phyloP scores from a whole-genome alignment of 805 yeast species.

The Soucietia sequanensis region DNA sequence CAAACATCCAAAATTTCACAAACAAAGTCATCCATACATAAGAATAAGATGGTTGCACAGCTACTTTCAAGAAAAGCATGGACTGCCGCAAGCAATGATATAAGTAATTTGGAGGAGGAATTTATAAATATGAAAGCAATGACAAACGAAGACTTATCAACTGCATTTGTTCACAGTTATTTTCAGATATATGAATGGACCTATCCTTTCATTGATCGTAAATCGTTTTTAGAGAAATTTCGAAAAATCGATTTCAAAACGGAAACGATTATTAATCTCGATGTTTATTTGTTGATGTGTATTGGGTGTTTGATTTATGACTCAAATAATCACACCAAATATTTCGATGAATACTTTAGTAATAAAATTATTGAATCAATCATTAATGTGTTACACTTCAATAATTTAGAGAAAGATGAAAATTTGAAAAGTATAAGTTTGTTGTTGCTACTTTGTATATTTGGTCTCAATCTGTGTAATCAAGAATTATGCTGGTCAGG shows the following conservation, averaged over 20 bases:
- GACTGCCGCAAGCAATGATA: neutral
- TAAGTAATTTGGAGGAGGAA: constrained; percentile 25
- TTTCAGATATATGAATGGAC: constrained; percentile 35
- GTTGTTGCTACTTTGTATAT: constrained; percentile 31
- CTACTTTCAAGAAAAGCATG: constrained; percentile 1
- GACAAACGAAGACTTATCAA: constrained; percentile 25
- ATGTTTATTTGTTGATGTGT: constrained; percentile 36
- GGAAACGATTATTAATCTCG: constrained; percentile 38
- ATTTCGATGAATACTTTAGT: constrained; percentile 29
- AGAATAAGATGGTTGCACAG: neutral
- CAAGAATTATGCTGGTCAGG: constrained; percentile 31
- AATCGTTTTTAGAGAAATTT: constrained; percentile 18
- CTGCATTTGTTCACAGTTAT: constrained; percentile 30
- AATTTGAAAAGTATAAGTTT: constrained; percentile 27
- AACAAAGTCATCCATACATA: neutral
- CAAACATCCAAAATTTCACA: neutral
- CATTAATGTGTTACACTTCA: constrained; percentile 32
- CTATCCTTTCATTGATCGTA: constrained; percentile 34
- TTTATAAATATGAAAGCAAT: constrained; percentile 35
- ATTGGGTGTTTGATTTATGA: constrained; percentile 40
- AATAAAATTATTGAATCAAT: constrained; percentile 30
- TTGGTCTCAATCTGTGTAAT: constrained; percentile 27
- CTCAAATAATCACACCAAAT: constrained; percentile 16
- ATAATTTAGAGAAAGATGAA: constrained; percentile 17
- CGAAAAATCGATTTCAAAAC: constrained; percentile 26